phyloP scores from a whole-genome alignment of 2,329 filamentous ascomycete genomes.

The Nothophoma quercina region DNA sequence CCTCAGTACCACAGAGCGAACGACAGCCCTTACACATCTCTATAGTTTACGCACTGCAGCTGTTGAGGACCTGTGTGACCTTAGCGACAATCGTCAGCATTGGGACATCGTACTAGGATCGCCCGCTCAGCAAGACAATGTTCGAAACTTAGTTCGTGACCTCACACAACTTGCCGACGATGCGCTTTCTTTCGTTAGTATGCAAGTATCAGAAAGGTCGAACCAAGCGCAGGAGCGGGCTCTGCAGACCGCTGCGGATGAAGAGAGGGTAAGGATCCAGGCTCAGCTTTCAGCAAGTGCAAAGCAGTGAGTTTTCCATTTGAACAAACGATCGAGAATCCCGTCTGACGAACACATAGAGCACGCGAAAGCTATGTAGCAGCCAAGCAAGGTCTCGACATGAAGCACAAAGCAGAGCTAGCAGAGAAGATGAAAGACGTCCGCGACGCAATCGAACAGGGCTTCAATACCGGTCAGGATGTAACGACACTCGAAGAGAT shows the following conservation, averaged over 20 bases:
- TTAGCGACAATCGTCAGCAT: not conserved
- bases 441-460: conserved; percentile 10
- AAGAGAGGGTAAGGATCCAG: conserved; percentile 1
- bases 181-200: not conserved
- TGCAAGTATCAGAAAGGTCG: not conserved
- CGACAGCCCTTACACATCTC: conserved; percentile 11
- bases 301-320: not conserved
- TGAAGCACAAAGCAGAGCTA: conserved; percentile 4
- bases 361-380: conserved; percentile 7
- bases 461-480: conserved; percentile 1
- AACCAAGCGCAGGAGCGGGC: conserved; percentile 1
- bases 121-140: not conserved
- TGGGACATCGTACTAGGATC: conserved; percentile 7
- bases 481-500: conserved; percentile 7
- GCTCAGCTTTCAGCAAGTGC: conserved; percentile 10
- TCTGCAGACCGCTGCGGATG: not conserved
- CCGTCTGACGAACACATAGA: not conserved
- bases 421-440: conserved; percentile 6
- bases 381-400: not conserved
- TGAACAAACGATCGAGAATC: not conserved
- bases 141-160: conserved; percentile 2
- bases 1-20: conserved; percentile 5
- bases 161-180: conserved; percentile 7
- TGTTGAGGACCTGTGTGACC: conserved; percentile 9
- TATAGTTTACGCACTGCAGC: conserved; percentile 14